Evolutionary conservation across 139 green algal species (phyloP), one percentile per base, ranked within the genome.

Genomic region (Mesostigma viride): DNA sequence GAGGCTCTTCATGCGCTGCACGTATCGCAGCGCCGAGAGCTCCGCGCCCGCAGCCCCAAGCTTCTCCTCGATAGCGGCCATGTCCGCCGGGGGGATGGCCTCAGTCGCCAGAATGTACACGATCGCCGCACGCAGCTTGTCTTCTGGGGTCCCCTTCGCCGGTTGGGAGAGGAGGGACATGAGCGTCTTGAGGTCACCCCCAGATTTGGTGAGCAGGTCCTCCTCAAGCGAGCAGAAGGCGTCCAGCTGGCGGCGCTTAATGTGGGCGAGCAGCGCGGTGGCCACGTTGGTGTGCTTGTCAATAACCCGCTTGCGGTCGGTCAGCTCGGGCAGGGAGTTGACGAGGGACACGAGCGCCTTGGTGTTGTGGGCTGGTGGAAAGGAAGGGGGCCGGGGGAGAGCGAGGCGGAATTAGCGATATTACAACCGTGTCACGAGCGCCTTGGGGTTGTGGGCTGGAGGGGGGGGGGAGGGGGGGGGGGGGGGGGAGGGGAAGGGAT

Each of bases 221-320:
- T 97, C 90, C 69, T 92, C 90, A 40, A 85, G 30, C 27, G 80
- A 75, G 71, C 87, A 90, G 32, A 87, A 94, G 36, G 77, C 72
- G 72, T 98, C 90, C 68, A 98, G 73, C 20, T 70, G 77, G 26
- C 78, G 58, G 17, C 56, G 31, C 64, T 82, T 96, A 84, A 99
- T 99, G 57, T 83, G 69, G 0, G 58, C 63, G 46, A 99, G 83
- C 48, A 99, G 77, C 2, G 77, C 62, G 8, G 86, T 95, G 22
- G 87, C 87, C 56, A 99, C 83, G 83, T 95, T 96, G 68, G 91
- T 97, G 87, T 99, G 94, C 84, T 98, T 99, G 82, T 99, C 94
- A 34, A 99, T 90, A 31, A 86, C 75, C 57, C 87, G 80, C 70
- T 96, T 96, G 35, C 79, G 71, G 65, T 92, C 88, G 24, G 82